Evolutionary conservation across 495 filamentous ascomycete genomes (phyloP), one percentile per base, ranked within the genome.

Genomic region (Lepraria neglecta): DNA sequence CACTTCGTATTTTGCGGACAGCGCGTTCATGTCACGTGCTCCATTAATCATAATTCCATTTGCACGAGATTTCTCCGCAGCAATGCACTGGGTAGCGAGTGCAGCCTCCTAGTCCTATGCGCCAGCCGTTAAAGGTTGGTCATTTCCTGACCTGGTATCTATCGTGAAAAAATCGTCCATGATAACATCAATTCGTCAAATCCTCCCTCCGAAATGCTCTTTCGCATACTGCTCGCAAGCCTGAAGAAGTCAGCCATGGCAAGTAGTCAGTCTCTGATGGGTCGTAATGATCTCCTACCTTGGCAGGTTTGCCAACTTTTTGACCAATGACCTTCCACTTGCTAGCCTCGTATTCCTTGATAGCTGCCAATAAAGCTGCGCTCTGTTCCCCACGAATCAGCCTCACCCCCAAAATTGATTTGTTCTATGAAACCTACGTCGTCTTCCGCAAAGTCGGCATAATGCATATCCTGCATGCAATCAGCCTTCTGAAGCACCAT

Each of bases 191-290:
- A 5, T 38, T 38, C 31, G 15, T 66, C 64, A 67, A 30, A 67
- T 56, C 45, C 47, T 64, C 1, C 54, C 54, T 44, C 58, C 61
- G 44, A 95, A 97, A 74, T 97, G 87, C 74, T 98, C 94, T 73
- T 96, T 98, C 42, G 94, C 94, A 74, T 95, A 97, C 72, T 96
- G 91, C 70, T 98, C 94, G 76, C 94, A 98, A 35, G 94, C 92
- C 92, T 96, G 67, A 60, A 55, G 21, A 59, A 30, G 21, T 53
- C 58, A 65, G 56, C 50, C 61, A 53, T 45, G 10, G 17, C 31
- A 24, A 44, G 54, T 0, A 35, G 15, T 15, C 0, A 35, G 15
- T 15, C 30, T 17, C 28, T 17, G 62, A 50, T 47, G 62, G 1
- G 24, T 24, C 24, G 2, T 24, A 1, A 59, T 62, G 21, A 38